These are phyloP conservation scores for Holtermannia corniformis DNA, from an alignment of 768 basidiomycete species.

Conservation along the genomic window DNA sequence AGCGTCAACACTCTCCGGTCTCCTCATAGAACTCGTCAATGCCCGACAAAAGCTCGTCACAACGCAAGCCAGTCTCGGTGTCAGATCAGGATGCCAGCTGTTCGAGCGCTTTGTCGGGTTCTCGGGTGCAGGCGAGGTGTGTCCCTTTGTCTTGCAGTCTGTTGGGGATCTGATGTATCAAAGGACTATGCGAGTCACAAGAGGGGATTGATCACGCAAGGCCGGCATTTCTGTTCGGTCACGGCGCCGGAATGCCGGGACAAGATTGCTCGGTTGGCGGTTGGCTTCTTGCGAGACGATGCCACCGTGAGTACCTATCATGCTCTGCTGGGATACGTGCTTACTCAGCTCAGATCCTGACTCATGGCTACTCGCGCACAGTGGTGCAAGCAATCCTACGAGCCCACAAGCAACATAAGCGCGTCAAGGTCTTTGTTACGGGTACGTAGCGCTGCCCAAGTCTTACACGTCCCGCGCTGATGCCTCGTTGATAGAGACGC, in stretches of 20 bases:
- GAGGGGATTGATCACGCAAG: slow-evolving; percentile 69
- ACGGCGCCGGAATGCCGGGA: slow-evolving; percentile 76
- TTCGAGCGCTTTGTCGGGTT: slow-evolving; percentile 41
- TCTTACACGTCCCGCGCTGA: neutral
- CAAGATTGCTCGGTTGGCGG: slow-evolving; percentile 79
- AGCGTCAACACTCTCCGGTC: slow-evolving; percentile 37
- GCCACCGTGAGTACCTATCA: slow-evolving; percentile 47
- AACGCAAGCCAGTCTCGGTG: slow-evolving; percentile 38
- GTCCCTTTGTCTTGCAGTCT: neutral
- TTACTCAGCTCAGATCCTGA: slow-evolving; percentile 62
- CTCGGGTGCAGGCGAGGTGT: slow-evolving; percentile 31
- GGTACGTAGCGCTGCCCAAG: slow-evolving; percentile 14
- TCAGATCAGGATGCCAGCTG: slow-evolving; percentile 41
- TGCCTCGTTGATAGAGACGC: slow-evolving; percentile 53
- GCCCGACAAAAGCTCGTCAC: slow-evolving; percentile 55
- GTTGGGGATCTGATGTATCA: slow-evolving; percentile 1
- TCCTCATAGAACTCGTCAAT: slow-evolving; percentile 63
- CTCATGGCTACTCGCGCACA: slow-evolving; percentile 92
- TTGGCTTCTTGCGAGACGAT: slow-evolving; percentile 89
- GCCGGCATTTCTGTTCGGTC: slow-evolving; percentile 57
- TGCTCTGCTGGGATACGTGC: neutral
- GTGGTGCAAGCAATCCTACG: slow-evolving; percentile 85
- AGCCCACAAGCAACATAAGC: slow-evolving; percentile 74
- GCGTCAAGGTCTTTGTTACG: slow-evolving; percentile 95
- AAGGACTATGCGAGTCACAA: slow-evolving; percentile 80